These are phyloP conservation scores for Rhodomyrtus psidioides DNA, from an alignment of 441 rosid genomes.

Conservation along the genomic window DNA sequence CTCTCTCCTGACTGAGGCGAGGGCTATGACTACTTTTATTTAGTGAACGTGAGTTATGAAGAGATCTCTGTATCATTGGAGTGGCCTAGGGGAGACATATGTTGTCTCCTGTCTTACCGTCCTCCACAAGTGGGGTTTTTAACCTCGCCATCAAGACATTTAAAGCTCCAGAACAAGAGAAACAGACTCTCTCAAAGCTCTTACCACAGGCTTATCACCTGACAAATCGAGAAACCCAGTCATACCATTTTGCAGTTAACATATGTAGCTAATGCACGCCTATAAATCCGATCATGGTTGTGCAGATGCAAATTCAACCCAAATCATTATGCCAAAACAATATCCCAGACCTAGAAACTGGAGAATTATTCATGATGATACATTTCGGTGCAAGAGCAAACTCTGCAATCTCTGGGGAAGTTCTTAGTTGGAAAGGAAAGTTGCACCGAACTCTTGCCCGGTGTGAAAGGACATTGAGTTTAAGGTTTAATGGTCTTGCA, in stretches of 20 bases:
- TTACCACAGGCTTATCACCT: background rate
- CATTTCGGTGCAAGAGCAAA: background rate
- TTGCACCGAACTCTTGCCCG: background rate
- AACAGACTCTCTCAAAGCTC: background rate
- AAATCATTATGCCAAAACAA: background rate
- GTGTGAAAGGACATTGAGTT: background rate
- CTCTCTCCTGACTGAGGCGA: no score
- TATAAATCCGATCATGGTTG: background rate
- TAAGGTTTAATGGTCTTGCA: background rate
- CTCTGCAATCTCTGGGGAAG: background rate
- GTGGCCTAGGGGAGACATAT: background rate
- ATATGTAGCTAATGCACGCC: fast-evolving
- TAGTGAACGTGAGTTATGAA: background rate
- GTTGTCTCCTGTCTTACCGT: background rate
- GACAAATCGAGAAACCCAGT: background rate
- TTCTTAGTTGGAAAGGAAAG: background rate
- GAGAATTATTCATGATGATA: background rate
- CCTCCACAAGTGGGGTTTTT: background rate
- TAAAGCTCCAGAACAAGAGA: background rate
- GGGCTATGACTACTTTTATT: background rate
- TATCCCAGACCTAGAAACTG: background rate
- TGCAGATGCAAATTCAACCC: background rate
- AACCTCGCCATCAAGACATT: background rate
- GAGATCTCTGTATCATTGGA: background rate
- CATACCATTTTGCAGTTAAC: background rate